Conservation (phyloP, 2,329 filamentous ascomycete species). For the Fusarium sacchari region DNA sequence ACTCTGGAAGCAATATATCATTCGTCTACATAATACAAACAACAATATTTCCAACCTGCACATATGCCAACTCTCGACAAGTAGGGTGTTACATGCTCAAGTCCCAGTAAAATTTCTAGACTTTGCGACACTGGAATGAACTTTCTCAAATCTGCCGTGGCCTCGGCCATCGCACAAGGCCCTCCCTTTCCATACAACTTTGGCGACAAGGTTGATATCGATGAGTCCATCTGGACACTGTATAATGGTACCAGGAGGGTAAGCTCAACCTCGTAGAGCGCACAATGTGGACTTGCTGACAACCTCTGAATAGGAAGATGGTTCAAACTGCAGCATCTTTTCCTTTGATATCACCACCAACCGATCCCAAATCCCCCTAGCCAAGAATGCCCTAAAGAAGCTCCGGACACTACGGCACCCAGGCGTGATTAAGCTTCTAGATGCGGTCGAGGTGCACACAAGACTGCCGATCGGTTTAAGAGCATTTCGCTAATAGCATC, state of each 20-base stretch:
- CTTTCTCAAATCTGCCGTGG: slow-evolving; percentile 96
- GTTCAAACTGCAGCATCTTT: slow-evolving; percentile 95
- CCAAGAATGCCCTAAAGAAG: slow-evolving; percentile 94
- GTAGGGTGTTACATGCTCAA: not conserved
- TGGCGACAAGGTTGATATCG: slow-evolving; percentile 90
- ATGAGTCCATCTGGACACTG: slow-evolving; percentile 95
- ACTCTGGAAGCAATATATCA: slow-evolving; percentile 26
- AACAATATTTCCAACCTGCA: not conserved
- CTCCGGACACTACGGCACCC: slow-evolving; percentile 92
- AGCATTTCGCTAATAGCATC: slow-evolving; percentile 36
- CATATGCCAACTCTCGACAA: not conserved
- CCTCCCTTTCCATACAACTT: slow-evolving; percentile 93
- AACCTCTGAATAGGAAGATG: slow-evolving; percentile 75
- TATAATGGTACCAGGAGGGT: slow-evolving; percentile 94
- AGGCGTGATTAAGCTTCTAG: slow-evolving; percentile 91
- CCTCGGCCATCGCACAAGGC: slow-evolving; percentile 94
- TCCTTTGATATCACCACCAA: slow-evolving; percentile 90
- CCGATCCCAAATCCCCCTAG: slow-evolving; percentile 82
- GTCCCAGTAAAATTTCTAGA: not conserved
- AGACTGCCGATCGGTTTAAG: not conserved
- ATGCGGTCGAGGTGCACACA: slow-evolving; percentile 84
- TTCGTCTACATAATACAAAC: not conserved
- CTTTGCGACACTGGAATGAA: slow-evolving; percentile 71
- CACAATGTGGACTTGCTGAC: not conserved
- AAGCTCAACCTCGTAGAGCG: slow-evolving; percentile 43